Evolutionary conservation across 2,329 filamentous ascomycete genomes (phyloP).

Genomic region (Arthrobotrys conoides): DNA sequence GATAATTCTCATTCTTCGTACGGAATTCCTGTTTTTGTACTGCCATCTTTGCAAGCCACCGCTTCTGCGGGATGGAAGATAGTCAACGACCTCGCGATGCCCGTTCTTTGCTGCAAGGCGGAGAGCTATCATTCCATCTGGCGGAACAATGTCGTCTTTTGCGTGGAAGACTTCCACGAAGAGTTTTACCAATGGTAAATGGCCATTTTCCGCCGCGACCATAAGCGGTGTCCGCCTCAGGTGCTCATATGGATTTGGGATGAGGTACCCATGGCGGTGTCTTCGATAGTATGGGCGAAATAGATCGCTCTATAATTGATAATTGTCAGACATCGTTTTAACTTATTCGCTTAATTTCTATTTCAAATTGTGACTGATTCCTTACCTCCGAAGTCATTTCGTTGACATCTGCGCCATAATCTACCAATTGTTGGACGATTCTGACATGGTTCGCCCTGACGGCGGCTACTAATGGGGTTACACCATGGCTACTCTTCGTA

Average conservation of each 20-base stretch:
- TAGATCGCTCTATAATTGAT: constrained; percentile 24
- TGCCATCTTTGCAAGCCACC: constrained; percentile 56
- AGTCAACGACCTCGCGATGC: constrained; percentile 54
- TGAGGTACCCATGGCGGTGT: constrained; percentile 23
- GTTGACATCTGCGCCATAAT: constrained; percentile 56
- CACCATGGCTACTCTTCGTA: constrained; percentile 35
- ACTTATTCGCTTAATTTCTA: not conserved
- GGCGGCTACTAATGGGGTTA: constrained; percentile 50
- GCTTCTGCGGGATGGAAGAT: constrained; percentile 46
- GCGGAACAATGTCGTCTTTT: constrained; percentile 54
- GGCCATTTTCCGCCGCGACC: constrained; percentile 54
- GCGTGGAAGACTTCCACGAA: constrained; percentile 57
- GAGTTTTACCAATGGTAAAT: constrained; percentile 57
- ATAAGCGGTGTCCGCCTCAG: constrained; percentile 50
- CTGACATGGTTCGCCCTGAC: constrained; percentile 53
- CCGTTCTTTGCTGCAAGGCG: constrained; percentile 51
- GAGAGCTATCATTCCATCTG: constrained; percentile 55
- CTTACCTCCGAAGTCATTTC: constrained; percentile 47
- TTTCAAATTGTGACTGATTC: not conserved
- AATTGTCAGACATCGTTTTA: not conserved
- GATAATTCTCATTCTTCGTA: constrained; percentile 21
- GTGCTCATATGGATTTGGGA: constrained; percentile 26
- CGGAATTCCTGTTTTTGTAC: constrained; percentile 38
- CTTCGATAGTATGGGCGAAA: not conserved
- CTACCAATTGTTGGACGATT: constrained; percentile 56